A percentile compares a stretch with the other conserved stretches of the same genome.
Conservation (phyloP, 805 yeast species). For the Debaryomyces maramus region DNA sequence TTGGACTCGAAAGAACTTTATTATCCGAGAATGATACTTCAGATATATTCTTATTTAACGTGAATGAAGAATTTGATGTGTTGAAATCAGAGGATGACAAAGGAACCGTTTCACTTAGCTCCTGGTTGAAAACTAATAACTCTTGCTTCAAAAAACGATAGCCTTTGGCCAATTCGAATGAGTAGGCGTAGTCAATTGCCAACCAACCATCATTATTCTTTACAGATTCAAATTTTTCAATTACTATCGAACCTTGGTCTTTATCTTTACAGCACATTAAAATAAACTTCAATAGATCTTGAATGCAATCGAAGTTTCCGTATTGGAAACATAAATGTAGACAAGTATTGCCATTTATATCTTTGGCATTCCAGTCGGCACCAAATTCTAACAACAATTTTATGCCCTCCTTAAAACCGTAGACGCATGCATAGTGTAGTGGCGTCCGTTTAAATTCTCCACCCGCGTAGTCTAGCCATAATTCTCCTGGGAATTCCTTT, state of each 20-base stretch:
- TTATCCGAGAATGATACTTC: conserved; percentile 18
- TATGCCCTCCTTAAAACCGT: conserved; percentile 39
- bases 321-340: conserved; percentile 41
- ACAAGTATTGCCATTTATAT: conserved; percentile 36
- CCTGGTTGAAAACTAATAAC: conserved; percentile 14
- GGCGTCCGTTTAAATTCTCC: conserved; percentile 36
- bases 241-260: conserved; percentile 11
- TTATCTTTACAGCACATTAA: conserved; percentile 11
- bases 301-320: conserved; percentile 33
- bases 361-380: conserved; percentile 32
- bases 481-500: conserved; percentile 41
- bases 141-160: conserved; percentile 26
- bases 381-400: conserved; percentile 42
- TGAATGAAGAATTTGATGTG: conserved; percentile 9
- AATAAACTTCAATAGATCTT: conserved; percentile 21
- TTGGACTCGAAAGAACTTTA: conserved; percentile 31
- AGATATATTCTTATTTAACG: conserved; percentile 8
- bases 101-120: conserved; percentile 8
- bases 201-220: conserved; percentile 34
- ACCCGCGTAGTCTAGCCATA: conserved; percentile 39
- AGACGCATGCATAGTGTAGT: conserved; percentile 34
- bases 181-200: conserved; percentile 31
- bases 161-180: conserved; percentile 25
- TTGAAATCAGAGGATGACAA: conserved; percentile 7
- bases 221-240: conserved; percentile 21